phyloP scores from a whole-genome alignment of 2,329 filamentous ascomycete species.

The Rhynchosporium graminicola region DNA sequence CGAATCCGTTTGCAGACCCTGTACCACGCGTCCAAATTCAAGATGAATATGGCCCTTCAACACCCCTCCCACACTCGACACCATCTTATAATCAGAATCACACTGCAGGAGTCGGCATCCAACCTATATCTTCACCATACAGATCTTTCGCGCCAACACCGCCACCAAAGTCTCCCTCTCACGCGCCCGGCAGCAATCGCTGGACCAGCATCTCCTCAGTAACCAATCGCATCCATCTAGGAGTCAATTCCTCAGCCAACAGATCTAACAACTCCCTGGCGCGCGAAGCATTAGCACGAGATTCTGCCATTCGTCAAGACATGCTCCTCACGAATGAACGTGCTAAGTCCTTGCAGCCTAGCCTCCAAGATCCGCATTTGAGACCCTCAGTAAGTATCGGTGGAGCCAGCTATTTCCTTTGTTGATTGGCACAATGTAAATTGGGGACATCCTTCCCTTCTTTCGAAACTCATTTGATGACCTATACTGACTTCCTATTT shows the following conservation, averaged over 20 bases:
- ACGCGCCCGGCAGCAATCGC: not conserved
- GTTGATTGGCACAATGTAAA: no score
- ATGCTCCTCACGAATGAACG: constrained; percentile 2
- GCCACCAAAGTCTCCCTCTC: constrained; percentile 8
- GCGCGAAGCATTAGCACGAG: constrained; percentile 1
- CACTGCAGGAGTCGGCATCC: not conserved
- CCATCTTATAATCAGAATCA: not conserved
- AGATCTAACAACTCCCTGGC: not conserved
- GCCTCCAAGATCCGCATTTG: constrained; percentile 1
- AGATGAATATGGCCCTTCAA: not conserved
- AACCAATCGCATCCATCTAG: not conserved
- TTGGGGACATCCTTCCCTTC: no score
- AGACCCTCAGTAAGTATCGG: not conserved
- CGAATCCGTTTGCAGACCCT: constrained; percentile 9
- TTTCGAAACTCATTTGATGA: no score
- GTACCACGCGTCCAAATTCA: not conserved
- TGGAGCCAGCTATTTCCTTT: no score
- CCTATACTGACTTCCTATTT: no score
- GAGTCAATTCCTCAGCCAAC: not conserved
- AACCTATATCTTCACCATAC: not conserved
- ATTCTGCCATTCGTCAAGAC: constrained; percentile 12
- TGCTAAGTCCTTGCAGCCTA: not conserved
- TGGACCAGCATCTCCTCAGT: not conserved
- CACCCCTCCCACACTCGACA: not conserved
- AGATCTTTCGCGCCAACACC: constrained; percentile 8